These are phyloP conservation scores for Pseudopithomyces chartarum DNA, from an alignment of 2,329 filamentous ascomycete genomes.

Conservation along the genomic window DNA sequence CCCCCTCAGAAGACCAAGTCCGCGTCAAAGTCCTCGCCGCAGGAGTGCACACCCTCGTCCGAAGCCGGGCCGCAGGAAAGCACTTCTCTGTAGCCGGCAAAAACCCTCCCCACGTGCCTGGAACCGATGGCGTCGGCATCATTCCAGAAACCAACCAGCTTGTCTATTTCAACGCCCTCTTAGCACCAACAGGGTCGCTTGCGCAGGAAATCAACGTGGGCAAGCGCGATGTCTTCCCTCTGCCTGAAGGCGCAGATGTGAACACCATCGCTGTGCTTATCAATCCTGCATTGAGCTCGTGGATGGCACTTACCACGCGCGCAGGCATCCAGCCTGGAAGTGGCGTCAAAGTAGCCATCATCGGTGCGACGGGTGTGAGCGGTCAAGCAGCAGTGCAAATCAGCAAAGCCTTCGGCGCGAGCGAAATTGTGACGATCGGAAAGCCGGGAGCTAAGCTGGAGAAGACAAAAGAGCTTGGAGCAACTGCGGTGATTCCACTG, in stretches of 20 bases:
- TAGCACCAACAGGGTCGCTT: slow-evolving; percentile 51
- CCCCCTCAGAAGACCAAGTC: slow-evolving; percentile 46
- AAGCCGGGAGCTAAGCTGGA: slow-evolving; percentile 53
- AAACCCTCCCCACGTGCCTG: slow-evolving; percentile 57
- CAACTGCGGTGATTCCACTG: slow-evolving; percentile 56
- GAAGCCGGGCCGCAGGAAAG: slow-evolving; percentile 57
- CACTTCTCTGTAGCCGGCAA: slow-evolving; percentile 60
- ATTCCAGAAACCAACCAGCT: slow-evolving; percentile 51
- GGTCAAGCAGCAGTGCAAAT: slow-evolving; percentile 58
- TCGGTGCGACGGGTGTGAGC: slow-evolving; percentile 60
- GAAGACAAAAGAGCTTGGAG: slow-evolving; percentile 38
- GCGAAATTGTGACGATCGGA: slow-evolving; percentile 57
- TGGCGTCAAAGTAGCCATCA: slow-evolving; percentile 56
- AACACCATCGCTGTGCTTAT: slow-evolving; percentile 58
- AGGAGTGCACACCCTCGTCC: slow-evolving; percentile 61
- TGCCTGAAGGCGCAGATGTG: slow-evolving; percentile 55
- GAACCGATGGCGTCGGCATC: slow-evolving; percentile 59
- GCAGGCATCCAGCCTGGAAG: slow-evolving; percentile 43
- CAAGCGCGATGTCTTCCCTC: slow-evolving; percentile 41
- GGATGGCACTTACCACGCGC: slow-evolving; percentile 61
- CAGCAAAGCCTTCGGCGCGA: slow-evolving; percentile 56
- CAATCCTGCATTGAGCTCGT: slow-evolving; percentile 62
- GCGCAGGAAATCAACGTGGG: slow-evolving; percentile 57
- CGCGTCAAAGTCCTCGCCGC: slow-evolving; percentile 59
- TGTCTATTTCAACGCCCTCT: slow-evolving; percentile 56